Conservation (phyloP, 1,284 basidiomycete species). For the Fomitiporia mediterranea region DNA sequence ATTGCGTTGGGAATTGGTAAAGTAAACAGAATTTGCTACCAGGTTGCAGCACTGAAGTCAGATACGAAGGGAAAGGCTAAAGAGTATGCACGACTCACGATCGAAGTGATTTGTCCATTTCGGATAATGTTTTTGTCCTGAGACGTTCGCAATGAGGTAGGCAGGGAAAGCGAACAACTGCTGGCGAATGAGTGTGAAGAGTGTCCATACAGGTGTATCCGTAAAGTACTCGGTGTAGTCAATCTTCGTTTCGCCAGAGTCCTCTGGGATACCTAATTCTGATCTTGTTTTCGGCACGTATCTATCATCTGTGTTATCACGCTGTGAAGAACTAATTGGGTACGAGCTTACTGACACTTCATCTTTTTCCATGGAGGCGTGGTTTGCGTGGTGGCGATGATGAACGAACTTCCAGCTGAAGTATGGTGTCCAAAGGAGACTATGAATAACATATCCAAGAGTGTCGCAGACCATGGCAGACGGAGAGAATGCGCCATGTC, state of each 20-base stretch:
- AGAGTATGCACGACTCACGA: conserved; percentile 36
- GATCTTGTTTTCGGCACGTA: conserved; percentile 48
- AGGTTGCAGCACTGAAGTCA: background rate
- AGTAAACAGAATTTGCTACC: conserved; percentile 51
- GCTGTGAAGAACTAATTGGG: background rate
- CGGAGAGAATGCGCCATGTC: conserved; percentile 30
- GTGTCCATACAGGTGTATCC: conserved; percentile 55
- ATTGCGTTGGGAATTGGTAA: conserved; percentile 46
- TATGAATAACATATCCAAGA: conserved; percentile 36
- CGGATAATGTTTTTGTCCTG: conserved; percentile 65
- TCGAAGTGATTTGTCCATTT: conserved; percentile 57
- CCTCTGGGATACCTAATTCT: conserved; percentile 45
- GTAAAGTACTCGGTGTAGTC: conserved; percentile 54
- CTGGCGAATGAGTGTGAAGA: conserved; percentile 32
- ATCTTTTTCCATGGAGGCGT: conserved; percentile 55
- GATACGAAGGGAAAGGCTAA: background rate
- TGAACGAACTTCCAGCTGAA: conserved; percentile 54
- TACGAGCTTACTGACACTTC: conserved; percentile 41
- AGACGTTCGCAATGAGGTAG: conserved; percentile 52
- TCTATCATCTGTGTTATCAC: background rate
- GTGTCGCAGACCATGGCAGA: conserved; percentile 26
- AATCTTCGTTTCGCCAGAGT: conserved; percentile 29
- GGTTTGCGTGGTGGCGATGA: conserved; percentile 48
- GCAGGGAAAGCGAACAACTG: conserved; percentile 25
- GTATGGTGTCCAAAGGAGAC: conserved; percentile 49